These are phyloP conservation scores for Cladophialophora exuberans DNA, from an alignment of 2,329 filamentous ascomycete species.

Conservation along the genomic window DNA sequence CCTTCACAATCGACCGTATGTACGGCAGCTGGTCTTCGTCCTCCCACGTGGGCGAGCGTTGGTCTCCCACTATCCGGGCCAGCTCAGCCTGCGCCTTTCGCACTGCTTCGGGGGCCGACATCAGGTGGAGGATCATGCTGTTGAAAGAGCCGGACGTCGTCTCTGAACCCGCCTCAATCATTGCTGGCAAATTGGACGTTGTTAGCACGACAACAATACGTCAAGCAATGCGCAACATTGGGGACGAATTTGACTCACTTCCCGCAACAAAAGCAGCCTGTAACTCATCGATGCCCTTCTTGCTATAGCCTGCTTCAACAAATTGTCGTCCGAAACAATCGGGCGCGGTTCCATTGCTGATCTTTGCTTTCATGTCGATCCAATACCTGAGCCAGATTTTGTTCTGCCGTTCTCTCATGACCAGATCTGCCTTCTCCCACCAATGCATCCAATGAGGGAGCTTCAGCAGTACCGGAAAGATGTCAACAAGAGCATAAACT, in stretches of 20 bases:
- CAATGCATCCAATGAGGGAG: slow-evolving; percentile 22
- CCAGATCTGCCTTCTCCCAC: slow-evolving; percentile 10
- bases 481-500: slow-evolving; percentile 24
- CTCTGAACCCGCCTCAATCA: slow-evolving; percentile 20
- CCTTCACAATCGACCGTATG: slow-evolving; percentile 59
- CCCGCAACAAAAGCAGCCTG: slow-evolving; percentile 42
- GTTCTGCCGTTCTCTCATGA: slow-evolving; percentile 4
- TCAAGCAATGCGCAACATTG: no score
- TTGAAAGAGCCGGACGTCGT: slow-evolving; percentile 14
- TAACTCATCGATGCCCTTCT: slow-evolving; percentile 40
- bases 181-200: slow-evolving; percentile 3
- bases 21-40: slow-evolving; percentile 57
- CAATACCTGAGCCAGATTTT: slow-evolving; percentile 19
- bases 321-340: slow-evolving; percentile 21
- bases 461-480: slow-evolving; percentile 18
- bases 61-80: slow-evolving; percentile 53
- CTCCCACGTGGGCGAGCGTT: slow-evolving; percentile 52
- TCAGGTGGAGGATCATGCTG: slow-evolving; percentile 16
- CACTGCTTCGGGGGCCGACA: slow-evolving; percentile 50
- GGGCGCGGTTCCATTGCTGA: slow-evolving; percentile 12
- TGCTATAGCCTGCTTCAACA: slow-evolving; percentile 22
- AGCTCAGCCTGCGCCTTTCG: slow-evolving; percentile 51
- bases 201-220: neutral
- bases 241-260: slow-evolving; percentile 14
- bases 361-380: slow-evolving; percentile 16